Conservation (phyloP, 2,329 filamentous ascomycete species). For the Epicoccum nigrum region DNA sequence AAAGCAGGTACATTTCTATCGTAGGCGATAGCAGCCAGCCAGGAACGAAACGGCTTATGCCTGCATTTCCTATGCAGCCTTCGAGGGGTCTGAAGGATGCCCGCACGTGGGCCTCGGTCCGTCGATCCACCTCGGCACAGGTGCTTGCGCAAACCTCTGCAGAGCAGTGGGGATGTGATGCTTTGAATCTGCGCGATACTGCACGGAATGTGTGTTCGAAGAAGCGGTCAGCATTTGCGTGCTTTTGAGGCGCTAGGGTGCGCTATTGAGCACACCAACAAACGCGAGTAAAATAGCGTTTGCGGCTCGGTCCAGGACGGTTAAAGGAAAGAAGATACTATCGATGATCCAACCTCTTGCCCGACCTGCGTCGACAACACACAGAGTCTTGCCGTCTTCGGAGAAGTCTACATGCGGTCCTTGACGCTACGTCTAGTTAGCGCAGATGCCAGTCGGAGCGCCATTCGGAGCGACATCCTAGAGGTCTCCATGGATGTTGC, state of each 20-base stretch:
- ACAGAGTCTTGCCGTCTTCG: slow-evolving; percentile 13
- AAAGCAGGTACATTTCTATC: too few relatives aligned
- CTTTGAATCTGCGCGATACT: not conserved
- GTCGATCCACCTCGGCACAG: slow-evolving; percentile 1
- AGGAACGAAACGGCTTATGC: not conserved
- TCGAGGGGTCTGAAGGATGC: not conserved
- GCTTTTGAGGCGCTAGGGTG: slow-evolving; percentile 5
- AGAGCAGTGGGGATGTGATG: not conserved
- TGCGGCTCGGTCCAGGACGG: slow-evolving; percentile 18
- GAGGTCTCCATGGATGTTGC: not conserved
- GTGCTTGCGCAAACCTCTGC: slow-evolving; percentile 1
- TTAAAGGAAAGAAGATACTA: slow-evolving; percentile 5
- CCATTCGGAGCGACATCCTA: slow-evolving; percentile 5
- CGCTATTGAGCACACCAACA: slow-evolving; percentile 7
- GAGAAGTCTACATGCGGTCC: slow-evolving; percentile 1
- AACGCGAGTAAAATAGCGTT: slow-evolving; percentile 3
- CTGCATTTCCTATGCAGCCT: slow-evolving; percentile 5
- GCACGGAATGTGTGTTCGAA: not conserved
- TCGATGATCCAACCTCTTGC: slow-evolving; percentile 9
- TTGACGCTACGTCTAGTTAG: slow-evolving; percentile 5
- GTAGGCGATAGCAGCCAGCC: too few relatives aligned
- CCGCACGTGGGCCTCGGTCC: slow-evolving; percentile 6
- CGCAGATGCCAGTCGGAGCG: not conserved
- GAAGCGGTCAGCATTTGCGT: slow-evolving; percentile 9
- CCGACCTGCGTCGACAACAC: slow-evolving; percentile 13